Evolutionary conservation across 345 rosid species (phyloP).

Genomic region (Pugionium dolabratum): DNA sequence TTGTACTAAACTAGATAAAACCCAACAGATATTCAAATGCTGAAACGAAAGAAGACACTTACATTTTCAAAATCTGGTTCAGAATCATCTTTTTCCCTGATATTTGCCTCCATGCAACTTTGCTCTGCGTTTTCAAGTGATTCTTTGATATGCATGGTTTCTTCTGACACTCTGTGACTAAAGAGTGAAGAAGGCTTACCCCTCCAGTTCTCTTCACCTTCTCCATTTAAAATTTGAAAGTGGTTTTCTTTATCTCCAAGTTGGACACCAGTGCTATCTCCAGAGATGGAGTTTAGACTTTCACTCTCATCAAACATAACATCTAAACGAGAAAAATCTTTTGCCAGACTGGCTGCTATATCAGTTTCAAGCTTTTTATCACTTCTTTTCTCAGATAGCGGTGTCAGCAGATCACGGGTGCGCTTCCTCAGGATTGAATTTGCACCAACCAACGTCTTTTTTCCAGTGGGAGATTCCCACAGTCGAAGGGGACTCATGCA

Average conservation of each 20-base stretch:
- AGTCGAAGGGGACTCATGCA: slow-evolving; percentile 86
- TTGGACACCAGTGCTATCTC: slow-evolving; percentile 34
- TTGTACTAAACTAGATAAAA: not conserved
- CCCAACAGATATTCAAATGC: slow-evolving; percentile 16
- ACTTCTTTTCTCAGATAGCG: slow-evolving; percentile 76
- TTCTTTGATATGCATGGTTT: slow-evolving; percentile 32
- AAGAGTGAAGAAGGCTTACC: slow-evolving; percentile 29
- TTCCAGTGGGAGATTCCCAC: slow-evolving; percentile 92
- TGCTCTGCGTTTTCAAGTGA: slow-evolving; percentile 41
- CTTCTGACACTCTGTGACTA: slow-evolving; percentile 36
- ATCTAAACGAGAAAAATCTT: slow-evolving; percentile 84
- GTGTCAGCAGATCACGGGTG: slow-evolving; percentile 80
- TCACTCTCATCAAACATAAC: slow-evolving; percentile 68
- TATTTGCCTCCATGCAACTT: slow-evolving; percentile 36
- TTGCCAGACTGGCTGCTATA: slow-evolving; percentile 61
- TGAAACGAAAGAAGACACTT: slow-evolving; percentile 37
- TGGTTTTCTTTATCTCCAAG: slow-evolving; percentile 61
- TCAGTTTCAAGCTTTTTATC: slow-evolving; percentile 87
- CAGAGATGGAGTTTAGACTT: slow-evolving; percentile 37
- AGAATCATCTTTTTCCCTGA: slow-evolving; percentile 42
- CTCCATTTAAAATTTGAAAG: slow-evolving; percentile 38
- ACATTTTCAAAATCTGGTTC: slow-evolving; percentile 40
- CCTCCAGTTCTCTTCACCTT: slow-evolving; percentile 36
- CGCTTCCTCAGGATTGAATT: slow-evolving; percentile 89
- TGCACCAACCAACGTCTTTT: slow-evolving; percentile 76